Base-by-base conservation (phyloP, 2,329 filamentous ascomycete species). In the Malbranchea zuffiana region DNA sequence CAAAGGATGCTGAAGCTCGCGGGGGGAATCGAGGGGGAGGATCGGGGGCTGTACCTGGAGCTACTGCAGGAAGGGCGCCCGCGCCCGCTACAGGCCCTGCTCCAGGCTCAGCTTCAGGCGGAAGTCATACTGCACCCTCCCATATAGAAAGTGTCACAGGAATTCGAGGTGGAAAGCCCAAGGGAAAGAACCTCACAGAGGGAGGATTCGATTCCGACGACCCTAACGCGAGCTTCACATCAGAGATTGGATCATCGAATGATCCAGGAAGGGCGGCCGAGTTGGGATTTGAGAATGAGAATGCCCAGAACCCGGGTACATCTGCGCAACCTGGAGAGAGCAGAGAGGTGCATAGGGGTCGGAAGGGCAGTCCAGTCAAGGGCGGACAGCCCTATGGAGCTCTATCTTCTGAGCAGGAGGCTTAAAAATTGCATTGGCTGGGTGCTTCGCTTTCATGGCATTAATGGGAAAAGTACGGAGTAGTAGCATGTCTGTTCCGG, bases 191-290 rank as follows among this genome's bases (percentile, higher is more conserved):
- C 47, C 45, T 74, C 35, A 63, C 49, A 1, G 69, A 73, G 44
- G 67, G 65, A 16, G 65, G 59, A 1, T 65, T 68, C 40, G 54
- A 61, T 17, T 48, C 53, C 18, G 52, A 59, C 28, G 55, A 53
- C 6, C 58, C 60, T 16, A 48, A 55, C 15, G 67, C 64, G 21
- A 71, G 66, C 47, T 74, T 66, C 51, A 65, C 50, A 16, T 54
- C 57, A 10, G 66, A 72, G 16, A 68, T 77, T 42, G 74, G 74
- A 2, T 61, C 61, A 2, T 54, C 67, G 44, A 62, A 73, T 26
- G 74, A 78, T 47, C 73, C 75, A 3, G 67, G 65, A 2, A 58
- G 72, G 19, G 47, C 56, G 12, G 72, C 71, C 5, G 53, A 61
- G 47, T 50, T 47, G 19, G 47, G 50, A 23, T 60, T 62, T 45